Base-by-base conservation (phyloP, 2,329 filamentous ascomycete species). In the Lomentospora prolificans region DNA sequence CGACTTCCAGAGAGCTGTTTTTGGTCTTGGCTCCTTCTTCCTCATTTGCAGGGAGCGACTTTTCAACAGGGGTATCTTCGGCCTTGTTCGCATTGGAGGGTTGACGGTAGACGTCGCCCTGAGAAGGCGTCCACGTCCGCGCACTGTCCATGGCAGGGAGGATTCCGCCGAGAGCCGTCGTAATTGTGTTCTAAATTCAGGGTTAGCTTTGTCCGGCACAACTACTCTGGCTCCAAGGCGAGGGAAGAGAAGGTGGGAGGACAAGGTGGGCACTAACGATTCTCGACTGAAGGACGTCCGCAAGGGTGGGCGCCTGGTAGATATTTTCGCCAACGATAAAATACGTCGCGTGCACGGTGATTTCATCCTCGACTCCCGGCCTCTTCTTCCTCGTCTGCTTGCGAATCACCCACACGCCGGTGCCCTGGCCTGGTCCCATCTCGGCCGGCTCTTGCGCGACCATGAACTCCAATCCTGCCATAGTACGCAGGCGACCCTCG, bases 321-420 rank as follows among this genome's bases (percentile, higher is more conserved):
- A 87, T 79, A 55, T 85, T 82, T 60, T 84, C 80, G 0, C 82
- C 82, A 1, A 84, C 76, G 2, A 87, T 75, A 63, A 84, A 86
- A 64, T 86, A 87, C 2, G 77, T 77, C 3, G 77, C 72, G 39
- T 83, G 77, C 0, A 86, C 74, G 2, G 69, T 78, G 25, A 86
- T 73, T 58, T 84, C 81, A 60, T 84, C 81, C 25, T 81, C 78
- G 12, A 74, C 70, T 4, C 74, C 72, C 41, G 75, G 72, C 12
- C 75, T 71, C 69, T 84, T 84, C 58, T 78, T 74, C 52, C 84
- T 72, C 25, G 77, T 82, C 69, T 87, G 84, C 72, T 86, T 86
- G 63, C 82, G 78, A 61, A 87, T 85, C 27, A 86, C 80, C 83
- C 83, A 87, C 7, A 86, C 81, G 27, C 82, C 83, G 0, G 82